phyloP scores from a whole-genome alignment of 768 basidiomycete genomes.

The Symmetrospora coprosmae region DNA sequence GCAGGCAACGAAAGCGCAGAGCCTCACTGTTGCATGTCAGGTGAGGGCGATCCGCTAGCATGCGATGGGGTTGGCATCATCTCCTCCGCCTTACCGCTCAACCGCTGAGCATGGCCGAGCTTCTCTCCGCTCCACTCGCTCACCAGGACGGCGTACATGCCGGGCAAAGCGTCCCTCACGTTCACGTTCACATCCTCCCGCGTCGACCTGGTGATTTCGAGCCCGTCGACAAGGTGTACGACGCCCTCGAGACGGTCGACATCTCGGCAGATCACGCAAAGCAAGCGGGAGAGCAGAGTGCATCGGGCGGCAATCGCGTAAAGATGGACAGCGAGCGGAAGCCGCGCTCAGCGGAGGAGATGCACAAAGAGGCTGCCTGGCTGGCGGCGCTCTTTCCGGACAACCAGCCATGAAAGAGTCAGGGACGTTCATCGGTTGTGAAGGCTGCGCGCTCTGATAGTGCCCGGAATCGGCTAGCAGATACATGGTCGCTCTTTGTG shows the following conservation, averaged over 20 bases:
- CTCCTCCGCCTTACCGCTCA: no score
- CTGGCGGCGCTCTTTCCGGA: conserved; percentile 46
- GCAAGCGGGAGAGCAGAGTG: conserved; percentile 34
- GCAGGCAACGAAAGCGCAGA: conserved; percentile 64
- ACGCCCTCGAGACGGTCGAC: conserved; percentile 57
- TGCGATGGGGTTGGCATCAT: neutral
- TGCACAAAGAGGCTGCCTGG: conserved; percentile 66
- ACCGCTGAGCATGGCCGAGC: neutral
- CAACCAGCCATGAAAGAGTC: conserved; percentile 1
- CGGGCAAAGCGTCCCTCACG: conserved; percentile 74
- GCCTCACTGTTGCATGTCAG: conserved; percentile 75
- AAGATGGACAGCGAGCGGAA: conserved; percentile 47
- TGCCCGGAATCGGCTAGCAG: no score
- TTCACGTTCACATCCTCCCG: conserved; percentile 85
- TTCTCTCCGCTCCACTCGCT: conserved; percentile 11
- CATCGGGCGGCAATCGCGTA: conserved; percentile 29
- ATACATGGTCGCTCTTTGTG: no score
- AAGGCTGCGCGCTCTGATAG: no score
- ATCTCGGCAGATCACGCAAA: neutral
- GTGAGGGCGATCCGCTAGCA: no score
- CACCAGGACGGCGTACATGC: conserved; percentile 40
- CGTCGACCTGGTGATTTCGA: conserved; percentile 48
- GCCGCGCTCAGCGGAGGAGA: conserved; percentile 56
- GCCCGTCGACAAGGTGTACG: conserved; percentile 44
- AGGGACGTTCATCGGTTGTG: no score